Base-by-base conservation (phyloP, 2,329 filamentous ascomycete genomes). In the Colletotrichum sublineola region DNA sequence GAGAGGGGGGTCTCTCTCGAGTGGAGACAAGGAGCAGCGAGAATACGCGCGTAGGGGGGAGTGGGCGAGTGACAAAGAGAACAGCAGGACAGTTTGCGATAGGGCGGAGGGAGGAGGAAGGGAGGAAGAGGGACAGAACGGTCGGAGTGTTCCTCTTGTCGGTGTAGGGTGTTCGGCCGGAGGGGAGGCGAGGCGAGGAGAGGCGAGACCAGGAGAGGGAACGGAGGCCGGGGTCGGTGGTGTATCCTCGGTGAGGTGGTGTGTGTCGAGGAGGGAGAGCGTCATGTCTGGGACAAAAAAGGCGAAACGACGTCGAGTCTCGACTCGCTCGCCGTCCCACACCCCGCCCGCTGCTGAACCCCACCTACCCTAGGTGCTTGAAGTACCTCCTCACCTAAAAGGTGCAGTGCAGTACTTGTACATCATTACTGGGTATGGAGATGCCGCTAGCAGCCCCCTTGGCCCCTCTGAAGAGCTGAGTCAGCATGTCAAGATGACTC, bases 271-370 rank as follows among this genome's bases (percentile, higher is more conserved):
- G n/a, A 38, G 44, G n/a, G 60, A 18, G 44, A 50, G 29, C n/a
- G 38, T 48, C 18, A 2, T 46, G 44, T 46, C 40, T 58, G 64
- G 60, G 24, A 29, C 50, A 31, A 44, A 64, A 64, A 57, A 61
- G 55, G 36, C 69, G 61, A 65, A 65, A 65, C 70, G 66, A 50
- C 53, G 42, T 48, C 48, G 60, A 70, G 70, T 55, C 66, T 66
- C 60, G 44, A 52, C 46, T 52, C 33, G 15, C n/a, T 52, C 33
- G 15, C n/a, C 60, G 60, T 62, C 36, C 31, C 44, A 24, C 38
- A 29, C 65, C 40, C 68, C 57, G 57, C 50, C 50, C 42, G 53
- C 12, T 44, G 12, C 12, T 44, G 12, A 18, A 60, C 69, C 69
- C 69, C 66, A 64, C 69, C 66, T n/a, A 48, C 33, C 33, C 33